Evolutionary conservation across 176 grass and related monocot genomes (phyloP).

Genomic region (Stipa capillata): DNA sequence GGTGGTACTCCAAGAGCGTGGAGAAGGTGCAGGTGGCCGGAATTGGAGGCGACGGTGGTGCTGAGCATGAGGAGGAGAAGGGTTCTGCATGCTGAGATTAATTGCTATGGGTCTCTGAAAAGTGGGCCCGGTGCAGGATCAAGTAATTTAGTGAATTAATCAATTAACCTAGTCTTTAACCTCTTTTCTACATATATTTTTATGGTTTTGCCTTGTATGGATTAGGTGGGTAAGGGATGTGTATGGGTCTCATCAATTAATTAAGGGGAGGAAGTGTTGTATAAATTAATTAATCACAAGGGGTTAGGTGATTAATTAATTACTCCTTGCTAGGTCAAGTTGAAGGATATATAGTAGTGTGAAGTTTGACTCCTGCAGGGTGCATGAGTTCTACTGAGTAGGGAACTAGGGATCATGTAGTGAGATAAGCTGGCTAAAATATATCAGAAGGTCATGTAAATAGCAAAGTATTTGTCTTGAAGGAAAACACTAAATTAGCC

Average conservation of each 20-base stretch:
- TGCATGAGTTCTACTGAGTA: too few relatives aligned
- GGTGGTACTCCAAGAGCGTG: constrained; percentile 62
- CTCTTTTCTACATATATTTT: not conserved
- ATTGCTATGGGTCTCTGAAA: not conserved
- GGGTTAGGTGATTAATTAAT: not conserved
- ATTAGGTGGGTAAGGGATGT: not conserved
- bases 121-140: not conserved
- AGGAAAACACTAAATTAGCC: not conserved
- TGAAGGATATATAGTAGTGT: not conserved
- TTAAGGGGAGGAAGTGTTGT: not conserved
- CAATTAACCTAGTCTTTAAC: constrained; percentile 20
- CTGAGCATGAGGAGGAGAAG: constrained; percentile 29
- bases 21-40: constrained; percentile 33
- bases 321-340: not conserved
- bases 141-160: not conserved
- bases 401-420: too few relatives aligned
- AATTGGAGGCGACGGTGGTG: constrained; percentile 8
- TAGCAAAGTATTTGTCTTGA: not conserved
- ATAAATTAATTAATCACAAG: constrained; percentile 6
- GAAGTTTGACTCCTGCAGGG: not conserved
- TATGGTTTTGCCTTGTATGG: constrained; percentile 1
- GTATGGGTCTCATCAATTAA: not conserved
- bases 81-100: not conserved
- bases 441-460: not conserved
- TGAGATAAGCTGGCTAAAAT: not conserved